phyloP scores from a whole-genome alignment of 169 alveolate species.

The Haemoproteus tartakovskyi region DNA sequence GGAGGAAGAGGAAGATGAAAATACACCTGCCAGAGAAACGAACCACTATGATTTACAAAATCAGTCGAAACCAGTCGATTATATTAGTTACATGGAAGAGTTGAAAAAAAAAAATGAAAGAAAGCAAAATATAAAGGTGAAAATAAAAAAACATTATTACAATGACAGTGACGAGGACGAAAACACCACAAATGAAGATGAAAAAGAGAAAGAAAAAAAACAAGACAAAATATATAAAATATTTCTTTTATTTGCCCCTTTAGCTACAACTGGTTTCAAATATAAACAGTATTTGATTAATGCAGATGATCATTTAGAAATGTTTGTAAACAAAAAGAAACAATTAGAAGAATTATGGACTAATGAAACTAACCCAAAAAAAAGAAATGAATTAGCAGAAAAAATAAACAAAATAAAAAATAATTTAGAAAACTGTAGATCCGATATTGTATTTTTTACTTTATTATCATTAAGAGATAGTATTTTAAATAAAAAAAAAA shows the following conservation, averaged over 20 bases:
- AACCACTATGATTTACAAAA: neutral
- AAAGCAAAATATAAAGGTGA: too few species aligned
- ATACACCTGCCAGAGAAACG: too few species aligned
- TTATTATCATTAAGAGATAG: conserved; percentile 74
- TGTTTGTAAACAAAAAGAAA: conserved; percentile 14
- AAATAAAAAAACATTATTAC: neutral
- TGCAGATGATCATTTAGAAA: conserved; percentile 55
- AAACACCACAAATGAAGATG: neutral
- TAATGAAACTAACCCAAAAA: conserved; percentile 5
- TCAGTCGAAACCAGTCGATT: conserved; percentile 1
- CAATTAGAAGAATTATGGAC: neutral
- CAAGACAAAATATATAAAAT: conserved; percentile 10
- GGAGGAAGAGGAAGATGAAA: neutral
- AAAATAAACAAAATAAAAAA: conserved; percentile 19
- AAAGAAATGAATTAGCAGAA: conserved; percentile 2
- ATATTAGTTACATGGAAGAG: conserved; percentile 11
- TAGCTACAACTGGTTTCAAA: conserved; percentile 45
- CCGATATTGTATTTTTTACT: conserved; percentile 70
- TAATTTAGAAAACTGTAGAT: conserved; percentile 19
- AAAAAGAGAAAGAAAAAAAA: too few species aligned
- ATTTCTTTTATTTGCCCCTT: conserved; percentile 25
- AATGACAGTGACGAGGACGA: neutral
- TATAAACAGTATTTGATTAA: conserved; percentile 31
- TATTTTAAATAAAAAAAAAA: conserved; percentile 72
- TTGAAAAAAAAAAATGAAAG: neutral